Evolutionary conservation across 2,329 filamentous ascomycete genomes (phyloP).

Genomic region (Colletotrichum agaves): DNA sequence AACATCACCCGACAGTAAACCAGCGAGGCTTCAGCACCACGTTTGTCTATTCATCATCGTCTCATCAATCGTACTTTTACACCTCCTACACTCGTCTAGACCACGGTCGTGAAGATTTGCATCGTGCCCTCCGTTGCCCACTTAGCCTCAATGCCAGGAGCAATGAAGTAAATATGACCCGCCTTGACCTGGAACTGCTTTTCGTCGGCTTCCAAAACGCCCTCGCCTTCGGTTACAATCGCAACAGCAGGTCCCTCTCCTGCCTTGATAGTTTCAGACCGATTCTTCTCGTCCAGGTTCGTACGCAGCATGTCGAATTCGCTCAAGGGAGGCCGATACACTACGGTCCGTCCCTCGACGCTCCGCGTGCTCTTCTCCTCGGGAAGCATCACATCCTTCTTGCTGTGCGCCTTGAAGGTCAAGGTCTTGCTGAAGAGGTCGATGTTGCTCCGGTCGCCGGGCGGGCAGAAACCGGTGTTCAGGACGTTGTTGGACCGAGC

Average conservation of each 20-base stretch:
- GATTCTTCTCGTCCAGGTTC: slow-evolving; percentile 64
- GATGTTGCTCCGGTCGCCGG: slow-evolving; percentile 70
- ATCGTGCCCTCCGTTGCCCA: slow-evolving; percentile 47
- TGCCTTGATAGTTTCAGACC: slow-evolving; percentile 66
- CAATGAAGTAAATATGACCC: slow-evolving; percentile 76
- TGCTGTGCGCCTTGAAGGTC: slow-evolving; percentile 71
- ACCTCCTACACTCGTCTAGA: not conserved
- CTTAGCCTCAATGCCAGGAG: slow-evolving; percentile 56
- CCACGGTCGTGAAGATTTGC: slow-evolving; percentile 52
- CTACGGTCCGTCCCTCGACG: slow-evolving; percentile 67
- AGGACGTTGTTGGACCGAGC: slow-evolving; percentile 79
- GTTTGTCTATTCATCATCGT: not conserved
- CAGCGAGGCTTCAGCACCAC: too few relatives aligned
- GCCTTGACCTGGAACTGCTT: slow-evolving; percentile 65
- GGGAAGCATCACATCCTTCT: slow-evolving; percentile 65
- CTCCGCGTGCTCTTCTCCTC: slow-evolving; percentile 50
- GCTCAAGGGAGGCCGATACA: slow-evolving; percentile 74
- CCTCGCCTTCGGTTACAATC: slow-evolving; percentile 69
- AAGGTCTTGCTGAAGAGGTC: slow-evolving; percentile 72
- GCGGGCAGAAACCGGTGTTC: slow-evolving; percentile 79
- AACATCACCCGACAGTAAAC: too few relatives aligned
- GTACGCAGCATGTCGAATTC: slow-evolving; percentile 78
- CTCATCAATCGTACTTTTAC: slow-evolving; percentile 9
- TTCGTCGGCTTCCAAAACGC: slow-evolving; percentile 64
- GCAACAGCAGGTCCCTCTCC: slow-evolving; percentile 71